These are phyloP conservation scores for Osmanthus fragrans DNA, from an alignment of 257 asterid species.

Conservation along the genomic window DNA sequence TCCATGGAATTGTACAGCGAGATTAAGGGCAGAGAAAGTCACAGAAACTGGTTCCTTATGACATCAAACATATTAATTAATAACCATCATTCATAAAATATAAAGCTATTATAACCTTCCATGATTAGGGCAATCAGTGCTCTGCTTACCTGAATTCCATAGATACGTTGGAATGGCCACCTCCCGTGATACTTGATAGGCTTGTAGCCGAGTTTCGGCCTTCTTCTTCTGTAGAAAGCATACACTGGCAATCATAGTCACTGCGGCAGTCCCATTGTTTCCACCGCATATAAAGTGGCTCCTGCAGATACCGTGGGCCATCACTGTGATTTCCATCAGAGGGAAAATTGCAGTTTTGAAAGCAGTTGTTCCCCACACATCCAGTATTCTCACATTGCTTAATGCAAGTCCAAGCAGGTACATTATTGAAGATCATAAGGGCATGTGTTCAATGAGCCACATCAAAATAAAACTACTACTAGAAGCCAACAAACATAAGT, in stretches of 20 bases:
- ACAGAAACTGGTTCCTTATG: slow-evolving; percentile 89
- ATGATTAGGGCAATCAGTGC: slow-evolving; percentile 9
- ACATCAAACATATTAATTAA: slow-evolving; percentile 24
- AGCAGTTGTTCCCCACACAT: slow-evolving; percentile 73
- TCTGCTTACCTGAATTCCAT: slow-evolving; percentile 71
- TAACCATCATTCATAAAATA: neutral
- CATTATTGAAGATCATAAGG: slow-evolving; percentile 26
- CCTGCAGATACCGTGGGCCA: slow-evolving; percentile 89
- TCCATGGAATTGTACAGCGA: slow-evolving; percentile 87
- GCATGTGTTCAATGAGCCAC: slow-evolving; percentile 15
- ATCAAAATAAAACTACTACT: slow-evolving; percentile 10
- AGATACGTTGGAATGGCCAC: slow-evolving; percentile 79
- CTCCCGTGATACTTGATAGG: slow-evolving; percentile 83
- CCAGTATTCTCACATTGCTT: slow-evolving; percentile 79
- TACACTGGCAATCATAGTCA: slow-evolving; percentile 78
- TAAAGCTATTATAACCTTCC: slow-evolving; percentile 6
- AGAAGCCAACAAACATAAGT: slow-evolving; percentile 5
- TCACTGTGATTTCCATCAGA: slow-evolving; percentile 53
- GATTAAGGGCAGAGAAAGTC: slow-evolving; percentile 83
- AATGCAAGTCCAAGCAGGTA: slow-evolving; percentile 58
- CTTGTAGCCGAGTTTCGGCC: slow-evolving; percentile 60
- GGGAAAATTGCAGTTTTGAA: slow-evolving; percentile 78
- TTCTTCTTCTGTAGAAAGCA: no score
- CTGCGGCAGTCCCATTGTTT: slow-evolving; percentile 86
- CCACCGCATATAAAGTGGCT: slow-evolving; percentile 84